Evolutionary conservation across 345 rosid species (phyloP), one percentile per base, ranked within the genome.

Genomic region (Eucalyptus polybractea): DNA sequence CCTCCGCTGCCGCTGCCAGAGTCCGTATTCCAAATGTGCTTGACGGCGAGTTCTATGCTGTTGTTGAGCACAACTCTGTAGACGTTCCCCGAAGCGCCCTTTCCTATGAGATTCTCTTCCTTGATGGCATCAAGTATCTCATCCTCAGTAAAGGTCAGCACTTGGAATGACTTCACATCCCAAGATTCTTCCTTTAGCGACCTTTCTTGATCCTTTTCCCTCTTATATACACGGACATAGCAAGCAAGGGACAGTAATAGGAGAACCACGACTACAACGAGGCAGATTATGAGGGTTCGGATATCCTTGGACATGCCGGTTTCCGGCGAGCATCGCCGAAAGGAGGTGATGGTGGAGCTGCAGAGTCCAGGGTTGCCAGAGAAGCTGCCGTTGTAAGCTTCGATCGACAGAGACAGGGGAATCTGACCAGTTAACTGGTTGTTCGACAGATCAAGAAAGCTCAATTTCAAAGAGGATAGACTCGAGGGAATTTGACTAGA

Each of bases 1-100:
- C 60, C 88, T 86, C 87, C 16, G 86, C 90, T 87, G n/a, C 69
- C 80, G 16, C 62, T 56, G 62, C 62, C 62, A 19, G 91, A 47
- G 49, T 92, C 93, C 7, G 92, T 85, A 86, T 92, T 95, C 91
- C 91, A 90, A 22, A 90, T 88, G 69, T 90, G 91, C 65, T 90
- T 90, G 33, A 88, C 90, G 9, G 90, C 91, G 1, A 90, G 89
- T 19, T 90, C 91, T 80, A 10, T 87, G 83, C 90, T 86, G 14
- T 88, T 90, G 76, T 53, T 29, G 40, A 90, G 87, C 15, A 44
- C n/a, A 2, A 90, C 91, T 60, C 86, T 88, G 80, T 90, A 90
- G 86, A 90, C 91, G 37, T 88, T 87, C 49, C 91, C 91, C 6
- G 90, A 90, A 19, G 85, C 90, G 13, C 91, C 91, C 51, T 87